These are phyloP conservation scores for Candida fluviatilis DNA, from an alignment of 805 yeast species.

Conservation along the genomic window DNA sequence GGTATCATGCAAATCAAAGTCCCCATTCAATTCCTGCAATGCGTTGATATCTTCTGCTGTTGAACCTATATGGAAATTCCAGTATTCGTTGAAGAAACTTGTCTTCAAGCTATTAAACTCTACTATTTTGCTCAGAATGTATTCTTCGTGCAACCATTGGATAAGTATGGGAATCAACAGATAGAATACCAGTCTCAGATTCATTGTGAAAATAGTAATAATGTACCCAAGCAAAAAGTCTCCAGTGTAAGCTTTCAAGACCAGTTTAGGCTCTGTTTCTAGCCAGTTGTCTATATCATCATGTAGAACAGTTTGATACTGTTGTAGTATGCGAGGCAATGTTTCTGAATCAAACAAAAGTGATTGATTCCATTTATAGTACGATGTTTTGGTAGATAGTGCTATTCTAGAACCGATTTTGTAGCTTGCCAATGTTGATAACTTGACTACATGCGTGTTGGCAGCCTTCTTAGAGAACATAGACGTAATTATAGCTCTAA, in stretches of 20 bases:
- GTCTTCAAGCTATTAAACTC: conserved; percentile 9
- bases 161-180: conserved; percentile 30
- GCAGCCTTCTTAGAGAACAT: conserved; percentile 1
- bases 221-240: conserved; percentile 32
- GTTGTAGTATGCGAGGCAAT: conserved; percentile 19
- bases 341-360: conserved; percentile 23
- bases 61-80: conserved; percentile 14
- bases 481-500: conserved; percentile 22
- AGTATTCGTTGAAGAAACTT: conserved; percentile 20
- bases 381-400: conserved; percentile 30
- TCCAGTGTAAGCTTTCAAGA: conserved; percentile 16
- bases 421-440: conserved; percentile 19
- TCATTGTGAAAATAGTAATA: conserved; percentile 28
- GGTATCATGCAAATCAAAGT: conserved; percentile 5
- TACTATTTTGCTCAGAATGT: conserved; percentile 1
- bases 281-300: conserved; percentile 38
- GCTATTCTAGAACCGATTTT: conserved; percentile 33
- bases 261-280: conserved; percentile 22
- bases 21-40: conserved; percentile 13
- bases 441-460: conserved; percentile 5
- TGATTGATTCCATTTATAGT: conserved; percentile 26
- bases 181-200: conserved; percentile 29
- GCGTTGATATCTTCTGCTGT: conserved; percentile 12
- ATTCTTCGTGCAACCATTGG: conserved; percentile 35
- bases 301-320: conserved; percentile 18